Conservation (phyloP, 805 yeast species). For the Wickerhamomyces subpelliculosus region DNA sequence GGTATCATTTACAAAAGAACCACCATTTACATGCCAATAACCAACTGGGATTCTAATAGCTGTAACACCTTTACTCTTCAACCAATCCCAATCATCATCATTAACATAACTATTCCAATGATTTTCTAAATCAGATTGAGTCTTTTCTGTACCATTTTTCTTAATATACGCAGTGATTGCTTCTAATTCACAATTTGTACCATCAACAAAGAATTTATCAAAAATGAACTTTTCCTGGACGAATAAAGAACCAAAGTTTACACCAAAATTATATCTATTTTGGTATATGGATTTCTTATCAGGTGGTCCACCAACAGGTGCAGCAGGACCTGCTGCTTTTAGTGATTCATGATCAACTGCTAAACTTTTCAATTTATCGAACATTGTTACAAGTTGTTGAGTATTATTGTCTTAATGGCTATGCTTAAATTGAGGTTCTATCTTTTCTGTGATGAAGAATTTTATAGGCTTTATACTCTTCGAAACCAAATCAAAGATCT, state of each 20-base stretch:
- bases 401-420: no score
- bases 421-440: no score
- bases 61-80: conserved; percentile 60
- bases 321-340: conserved; percentile 19
- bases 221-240: conserved; percentile 77
- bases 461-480: no score
- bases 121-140: conserved; percentile 44
- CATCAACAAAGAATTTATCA: conserved; percentile 51
- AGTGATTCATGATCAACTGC: background rate
- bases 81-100: conserved; percentile 78
- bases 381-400: background rate
- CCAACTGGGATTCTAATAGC: conserved; percentile 86
- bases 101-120: conserved; percentile 62
- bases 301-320: conserved; percentile 25
- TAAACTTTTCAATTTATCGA: conserved; percentile 4
- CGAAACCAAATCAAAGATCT: no score
- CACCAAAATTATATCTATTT: conserved; percentile 67
- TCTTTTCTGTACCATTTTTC: conserved; percentile 43
- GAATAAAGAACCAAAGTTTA: conserved; percentile 77
- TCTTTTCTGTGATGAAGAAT: no score
- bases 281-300: conserved; percentile 45
- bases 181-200: conserved; percentile 63
- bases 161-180: conserved; percentile 50
- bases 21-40: conserved; percentile 78
- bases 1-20: conserved; percentile 49